phyloP scores from a whole-genome alignment of 2,329 filamentous ascomycete species.

The Fusarium burgessii region DNA sequence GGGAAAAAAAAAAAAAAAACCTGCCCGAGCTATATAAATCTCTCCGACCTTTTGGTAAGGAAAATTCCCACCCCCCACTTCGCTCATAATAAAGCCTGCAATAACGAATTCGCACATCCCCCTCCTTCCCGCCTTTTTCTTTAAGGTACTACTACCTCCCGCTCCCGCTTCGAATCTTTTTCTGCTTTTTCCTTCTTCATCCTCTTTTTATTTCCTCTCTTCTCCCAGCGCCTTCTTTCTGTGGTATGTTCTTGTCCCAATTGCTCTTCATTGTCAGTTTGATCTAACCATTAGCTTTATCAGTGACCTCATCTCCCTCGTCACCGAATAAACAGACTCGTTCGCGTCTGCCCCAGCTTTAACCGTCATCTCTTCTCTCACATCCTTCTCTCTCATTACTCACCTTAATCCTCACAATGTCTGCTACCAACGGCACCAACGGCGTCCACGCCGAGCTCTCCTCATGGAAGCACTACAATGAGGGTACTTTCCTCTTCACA shows the following conservation, averaged over 20 bases:
- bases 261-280: slow-evolving; percentile 4
- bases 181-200: slow-evolving; percentile 43
- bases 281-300: slow-evolving; percentile 32
- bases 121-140: slow-evolving; percentile 47
- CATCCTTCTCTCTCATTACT: slow-evolving; percentile 20
- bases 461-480: slow-evolving; percentile 64
- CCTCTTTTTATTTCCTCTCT: slow-evolving; percentile 27
- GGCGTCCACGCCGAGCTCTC: slow-evolving; percentile 51
- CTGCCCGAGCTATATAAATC: slow-evolving; percentile 5
- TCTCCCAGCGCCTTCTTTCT: slow-evolving; percentile 25
- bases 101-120: slow-evolving; percentile 48
- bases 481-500: slow-evolving; percentile 87
- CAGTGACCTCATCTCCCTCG: slow-evolving; percentile 42
- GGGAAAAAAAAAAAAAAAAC: slow-evolving; percentile 6
- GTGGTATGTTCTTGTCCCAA: slow-evolving; percentile 21
- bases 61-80: slow-evolving; percentile 44
- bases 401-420: slow-evolving; percentile 64
- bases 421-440: slow-evolving; percentile 59
- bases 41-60: slow-evolving; percentile 21
- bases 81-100: slow-evolving; percentile 39
- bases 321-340: slow-evolving; percentile 39
- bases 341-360: slow-evolving; percentile 39
- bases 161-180: slow-evolving; percentile 48
- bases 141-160: slow-evolving; percentile 45
- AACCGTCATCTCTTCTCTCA: slow-evolving; percentile 36